Conservation (phyloP, 2,329 filamentous ascomycete species). For the Ascochyta rabiei region DNA sequence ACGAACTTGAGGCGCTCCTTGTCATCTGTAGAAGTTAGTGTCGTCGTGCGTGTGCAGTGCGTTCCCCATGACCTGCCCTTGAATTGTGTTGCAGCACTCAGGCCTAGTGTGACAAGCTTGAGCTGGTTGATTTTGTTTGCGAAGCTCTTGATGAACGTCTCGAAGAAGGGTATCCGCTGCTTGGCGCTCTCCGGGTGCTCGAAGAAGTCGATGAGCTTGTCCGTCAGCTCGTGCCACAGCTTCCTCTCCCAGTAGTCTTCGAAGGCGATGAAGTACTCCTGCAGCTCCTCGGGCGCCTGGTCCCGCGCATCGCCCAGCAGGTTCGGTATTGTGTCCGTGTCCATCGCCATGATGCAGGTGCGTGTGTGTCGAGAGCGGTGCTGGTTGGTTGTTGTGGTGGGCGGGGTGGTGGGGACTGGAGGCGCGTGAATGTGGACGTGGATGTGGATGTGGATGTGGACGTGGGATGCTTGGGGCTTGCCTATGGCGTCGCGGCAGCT, state of each 20-base stretch:
- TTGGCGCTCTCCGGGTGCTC: slow-evolving; percentile 77
- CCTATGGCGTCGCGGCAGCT: slow-evolving; percentile 28
- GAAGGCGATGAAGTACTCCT: slow-evolving; percentile 86
- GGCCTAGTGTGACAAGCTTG: slow-evolving; percentile 88
- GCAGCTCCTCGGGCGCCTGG: slow-evolving; percentile 82
- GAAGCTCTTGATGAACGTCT: slow-evolving; percentile 93
- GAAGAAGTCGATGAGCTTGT: slow-evolving; percentile 87
- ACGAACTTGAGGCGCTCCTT: slow-evolving; percentile 86
- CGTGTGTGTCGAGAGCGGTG: slow-evolving; percentile 1
- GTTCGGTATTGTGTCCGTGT: slow-evolving; percentile 84
- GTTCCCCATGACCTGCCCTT: slow-evolving; percentile 59
- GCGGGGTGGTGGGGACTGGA: slow-evolving; percentile 8
- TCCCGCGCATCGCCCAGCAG: slow-evolving; percentile 92
- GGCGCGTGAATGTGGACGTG: slow-evolving; percentile 15
- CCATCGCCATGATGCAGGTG: slow-evolving; percentile 64
- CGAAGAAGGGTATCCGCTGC: slow-evolving; percentile 89
- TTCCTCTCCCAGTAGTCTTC: slow-evolving; percentile 98
- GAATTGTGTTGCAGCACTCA: slow-evolving; percentile 86
- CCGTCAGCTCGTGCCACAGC: slow-evolving; percentile 98
- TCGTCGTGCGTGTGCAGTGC: neutral
- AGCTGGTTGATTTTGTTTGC: slow-evolving; percentile 99
- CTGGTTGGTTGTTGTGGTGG: slow-evolving; percentile 8
- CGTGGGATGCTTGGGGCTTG: slow-evolving; percentile 21
- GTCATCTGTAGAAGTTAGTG: slow-evolving; percentile 67
- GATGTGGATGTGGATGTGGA: slow-evolving; percentile 14